Evolutionary conservation across 305 asterid species (phyloP).

Genomic region (Fraxinus platypoda): DNA sequence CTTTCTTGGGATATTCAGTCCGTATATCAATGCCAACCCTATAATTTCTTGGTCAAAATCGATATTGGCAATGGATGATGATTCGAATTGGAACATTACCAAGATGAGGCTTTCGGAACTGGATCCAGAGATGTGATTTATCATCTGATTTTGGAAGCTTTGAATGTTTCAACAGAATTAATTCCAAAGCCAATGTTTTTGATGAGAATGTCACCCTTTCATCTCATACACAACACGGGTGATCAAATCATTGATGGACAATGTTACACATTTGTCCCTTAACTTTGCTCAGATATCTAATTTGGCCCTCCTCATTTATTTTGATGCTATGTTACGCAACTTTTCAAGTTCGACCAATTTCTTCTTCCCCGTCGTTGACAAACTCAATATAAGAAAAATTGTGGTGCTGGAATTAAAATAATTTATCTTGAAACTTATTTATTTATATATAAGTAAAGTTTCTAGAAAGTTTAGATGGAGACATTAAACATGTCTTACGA

Average conservation of each 20-base stretch:
- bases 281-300: background rate
- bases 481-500: background rate
- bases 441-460: background rate
- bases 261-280: background rate
- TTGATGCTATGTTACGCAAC: background rate
- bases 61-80: constrained; percentile 12
- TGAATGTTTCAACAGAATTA: constrained; percentile 47
- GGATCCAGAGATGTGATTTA: constrained; percentile 38
- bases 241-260: background rate
- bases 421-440: background rate
- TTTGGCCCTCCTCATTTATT: background rate
- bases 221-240: constrained; percentile 15
- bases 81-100: constrained; percentile 15
- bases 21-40: constrained; percentile 66
- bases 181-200: constrained; percentile 41
- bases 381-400: too few relatives aligned
- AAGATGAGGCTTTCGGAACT: constrained; percentile 35
- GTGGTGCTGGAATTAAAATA: too few relatives aligned
- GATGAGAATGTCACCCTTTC: constrained; percentile 49
- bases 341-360: background rate
- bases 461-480: background rate
- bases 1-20: constrained; percentile 85
- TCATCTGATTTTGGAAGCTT: constrained; percentile 68
- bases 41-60: constrained; percentile 13
- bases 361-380: background rate